phyloP scores from a whole-genome alignment of 257 asterid species.

The Haberlea rhodopensis region DNA sequence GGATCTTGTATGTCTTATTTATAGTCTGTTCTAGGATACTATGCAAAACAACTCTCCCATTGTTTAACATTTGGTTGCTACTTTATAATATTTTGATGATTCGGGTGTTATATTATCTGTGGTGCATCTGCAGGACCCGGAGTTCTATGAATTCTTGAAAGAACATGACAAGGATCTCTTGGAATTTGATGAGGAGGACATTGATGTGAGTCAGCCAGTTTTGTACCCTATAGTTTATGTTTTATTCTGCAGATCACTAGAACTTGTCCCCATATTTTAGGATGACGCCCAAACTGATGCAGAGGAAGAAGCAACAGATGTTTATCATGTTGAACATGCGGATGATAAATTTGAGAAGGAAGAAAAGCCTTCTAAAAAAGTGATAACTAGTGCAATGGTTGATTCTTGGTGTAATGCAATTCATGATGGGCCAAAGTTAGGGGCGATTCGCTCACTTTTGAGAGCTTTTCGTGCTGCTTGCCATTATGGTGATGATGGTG shows the following conservation, averaged over 20 bases:
- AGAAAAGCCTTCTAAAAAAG: conserved; percentile 46
- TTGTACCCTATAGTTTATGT: conserved; percentile 9
- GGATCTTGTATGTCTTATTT: neutral
- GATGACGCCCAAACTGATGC: conserved; percentile 42
- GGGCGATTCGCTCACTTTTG: conserved; percentile 72
- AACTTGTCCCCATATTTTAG: conserved; percentile 30
- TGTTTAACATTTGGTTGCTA: neutral
- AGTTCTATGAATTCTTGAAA: conserved; percentile 78
- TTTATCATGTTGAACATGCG: conserved; percentile 26
- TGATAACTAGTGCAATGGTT: conserved; percentile 76
- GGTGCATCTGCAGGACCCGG: conserved; percentile 67
- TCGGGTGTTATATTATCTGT: neutral
- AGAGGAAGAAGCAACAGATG: conserved; percentile 40
- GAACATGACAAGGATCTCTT: conserved; percentile 82
- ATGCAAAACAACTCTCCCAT: neutral
- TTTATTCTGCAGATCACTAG: conserved; percentile 15
- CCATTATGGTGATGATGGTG: conserved; percentile 87
- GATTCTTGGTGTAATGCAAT: conserved; percentile 73
- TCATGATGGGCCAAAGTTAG: conserved; percentile 52
- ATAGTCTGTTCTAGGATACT: neutral
- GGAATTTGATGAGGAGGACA: conserved; percentile 66
- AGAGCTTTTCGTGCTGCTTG: conserved; percentile 87
- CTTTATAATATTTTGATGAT: conserved; percentile 12
- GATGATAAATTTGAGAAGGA: conserved; percentile 35
- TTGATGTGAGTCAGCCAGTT: conserved; percentile 51